Percentiles rank a stretch among this genome's conserved stretches.
Conservation (phyloP, 352 stramenopile genomes). For the Phytophthora idaei region DNA sequence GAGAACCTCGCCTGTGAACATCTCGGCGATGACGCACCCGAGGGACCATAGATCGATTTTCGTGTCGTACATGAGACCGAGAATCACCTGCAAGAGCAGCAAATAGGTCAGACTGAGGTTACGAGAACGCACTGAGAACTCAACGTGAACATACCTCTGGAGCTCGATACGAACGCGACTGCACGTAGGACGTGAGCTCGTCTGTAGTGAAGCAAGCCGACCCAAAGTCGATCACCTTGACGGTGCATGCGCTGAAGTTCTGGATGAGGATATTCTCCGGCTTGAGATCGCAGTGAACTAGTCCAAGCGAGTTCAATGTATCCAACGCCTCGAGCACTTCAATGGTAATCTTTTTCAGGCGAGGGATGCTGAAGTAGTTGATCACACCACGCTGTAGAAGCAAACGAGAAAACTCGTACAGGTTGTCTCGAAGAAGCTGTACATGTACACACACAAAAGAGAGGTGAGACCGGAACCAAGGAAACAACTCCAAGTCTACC, state of each 20-base stretch:
- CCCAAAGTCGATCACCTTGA: slow-evolving; percentile 99
- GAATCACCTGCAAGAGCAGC: slow-evolving; percentile 81
- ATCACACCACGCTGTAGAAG: slow-evolving; percentile 77
- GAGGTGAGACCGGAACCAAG: slow-evolving; percentile 1
- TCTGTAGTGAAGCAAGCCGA: slow-evolving; percentile 95
- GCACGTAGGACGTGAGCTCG: slow-evolving; percentile 97
- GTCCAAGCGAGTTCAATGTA: slow-evolving; percentile 87
- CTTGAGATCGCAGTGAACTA: slow-evolving; percentile 99
- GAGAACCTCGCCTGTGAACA: slow-evolving; percentile 88
- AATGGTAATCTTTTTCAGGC: slow-evolving; percentile 94
- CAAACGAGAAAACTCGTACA: slow-evolving; percentile 98
- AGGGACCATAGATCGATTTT: slow-evolving; percentile 92
- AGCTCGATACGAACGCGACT: slow-evolving; percentile 97
- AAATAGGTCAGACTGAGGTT: slow-evolving; percentile 51
- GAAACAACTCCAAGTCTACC: not conserved
- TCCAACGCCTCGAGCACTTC: slow-evolving; percentile 94
- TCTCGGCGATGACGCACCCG: slow-evolving; percentile 87
- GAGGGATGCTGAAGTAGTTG: slow-evolving; percentile 94
- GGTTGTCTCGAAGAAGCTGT: slow-evolving; percentile 94
- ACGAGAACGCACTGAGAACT: slow-evolving; percentile 21
- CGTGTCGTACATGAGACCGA: slow-evolving; percentile 92
- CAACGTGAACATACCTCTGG: slow-evolving; percentile 85
- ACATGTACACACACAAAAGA: slow-evolving; percentile 19
- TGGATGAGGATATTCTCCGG: slow-evolving; percentile 96
- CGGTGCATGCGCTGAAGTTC: slow-evolving; percentile 90